Evolutionary conservation across 768 basidiomycete genomes (phyloP), one percentile per base, ranked within the genome.

Genomic region (Tricholoma hemisulphureum): DNA sequence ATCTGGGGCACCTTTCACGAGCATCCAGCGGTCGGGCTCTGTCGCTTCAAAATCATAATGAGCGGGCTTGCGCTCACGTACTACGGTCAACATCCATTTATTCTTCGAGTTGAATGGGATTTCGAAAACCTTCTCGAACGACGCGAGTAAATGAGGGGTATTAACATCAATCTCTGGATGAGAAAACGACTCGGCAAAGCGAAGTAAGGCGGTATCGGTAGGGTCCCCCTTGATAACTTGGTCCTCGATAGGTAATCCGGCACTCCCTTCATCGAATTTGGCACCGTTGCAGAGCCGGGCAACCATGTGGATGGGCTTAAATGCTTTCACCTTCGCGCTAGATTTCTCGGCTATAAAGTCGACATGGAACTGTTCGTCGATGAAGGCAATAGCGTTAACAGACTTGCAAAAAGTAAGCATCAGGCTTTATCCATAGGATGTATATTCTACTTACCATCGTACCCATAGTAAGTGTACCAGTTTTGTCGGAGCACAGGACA

Each of bases 171-270:
- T 49, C 29, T 49, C 68, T 4, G 69, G 69, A 8, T 66, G 65
- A 2, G 61, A 14, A 29, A 76, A 58, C 13, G 62, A 59, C 51
- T 81, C 76, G 5, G 78, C 64, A 62, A 85, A 86, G 6, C 79
- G 73, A 14, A 87, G 69, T 13, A 86, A 76, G 2, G 83, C 86
- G 11, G 79, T 75, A 78, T 80, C 80, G 2, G 84, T 87, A 2
- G 84, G 82, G 64, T 86, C 84, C 3, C 84, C 85, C 41, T 77
- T 80, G 35, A 81, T 64, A 6, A 58, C 60, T 8, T 65, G 63
- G 4, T 65, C 59, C 23, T 61, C 60, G 9, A 43, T 39, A 4
- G 58, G 32, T 35, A 71, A 67, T 45, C 66, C 67, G 16, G 50
- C 24, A 8, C 67, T 64, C 2, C 58, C 61, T 9, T 65, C 59